These are phyloP conservation scores for Fraxinus excelsior DNA, from an alignment of 257 asterid genomes.

Conservation along the genomic window DNA sequence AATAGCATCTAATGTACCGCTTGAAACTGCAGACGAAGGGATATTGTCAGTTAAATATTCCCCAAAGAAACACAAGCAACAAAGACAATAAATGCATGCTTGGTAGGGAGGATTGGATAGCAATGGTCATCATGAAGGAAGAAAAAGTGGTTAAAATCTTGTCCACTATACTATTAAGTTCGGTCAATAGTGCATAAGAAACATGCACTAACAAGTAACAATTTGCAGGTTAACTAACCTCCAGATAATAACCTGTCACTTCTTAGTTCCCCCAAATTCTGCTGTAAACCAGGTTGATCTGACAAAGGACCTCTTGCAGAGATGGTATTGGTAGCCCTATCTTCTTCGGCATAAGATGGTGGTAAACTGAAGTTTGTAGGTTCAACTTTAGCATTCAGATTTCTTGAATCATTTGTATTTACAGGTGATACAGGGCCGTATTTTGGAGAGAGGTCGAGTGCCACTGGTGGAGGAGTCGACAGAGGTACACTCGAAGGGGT, in stretches of 20 bases:
- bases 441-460: slow-evolving; percentile 76
- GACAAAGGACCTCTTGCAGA: slow-evolving; percentile 46
- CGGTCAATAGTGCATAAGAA: not conserved
- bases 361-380: slow-evolving; percentile 82
- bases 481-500: slow-evolving; percentile 97
- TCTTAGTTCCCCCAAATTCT: slow-evolving; percentile 61
- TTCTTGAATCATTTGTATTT: slow-evolving; percentile 62
- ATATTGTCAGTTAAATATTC: slow-evolving; percentile 11
- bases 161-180: not conserved
- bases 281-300: slow-evolving; percentile 56
- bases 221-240: slow-evolving; percentile 45
- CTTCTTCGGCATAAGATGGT: slow-evolving; percentile 77
- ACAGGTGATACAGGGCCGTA: slow-evolving; percentile 75
- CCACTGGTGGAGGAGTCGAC: slow-evolving; percentile 89
- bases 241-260: slow-evolving; percentile 80
- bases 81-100: not conserved
- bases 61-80: not conserved
- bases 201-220: not conserved
- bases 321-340: slow-evolving; percentile 39
- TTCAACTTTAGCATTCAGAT: slow-evolving; percentile 56
- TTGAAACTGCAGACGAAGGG: slow-evolving; percentile 61
- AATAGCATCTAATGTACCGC: slow-evolving; percentile 90
- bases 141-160: not conserved
- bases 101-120: not conserved
- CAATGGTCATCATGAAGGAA: not conserved